Base-by-base conservation (phyloP, 2,329 filamentous ascomycete genomes). In the Fusarium newnesense region DNA sequence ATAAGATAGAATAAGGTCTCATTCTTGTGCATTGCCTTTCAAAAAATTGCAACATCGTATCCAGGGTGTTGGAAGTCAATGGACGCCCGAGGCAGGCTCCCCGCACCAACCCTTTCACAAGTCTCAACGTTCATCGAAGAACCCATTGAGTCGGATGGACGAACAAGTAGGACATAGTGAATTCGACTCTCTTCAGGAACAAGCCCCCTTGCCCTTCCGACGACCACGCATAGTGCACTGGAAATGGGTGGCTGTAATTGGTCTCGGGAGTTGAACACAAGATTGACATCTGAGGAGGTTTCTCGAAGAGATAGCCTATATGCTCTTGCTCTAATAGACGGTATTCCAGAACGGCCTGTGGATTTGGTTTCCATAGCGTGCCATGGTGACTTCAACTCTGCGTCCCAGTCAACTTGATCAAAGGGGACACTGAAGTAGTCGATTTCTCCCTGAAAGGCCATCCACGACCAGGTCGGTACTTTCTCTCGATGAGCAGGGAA, bases 401-500 rank as follows among this genome's bases (percentile, higher is more conserved):
- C 13, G 9, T 67, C 60, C 64, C 64, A 67, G 1, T 67, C 53
- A 2, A 62, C 60, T 7, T 46, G 36, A 16, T 56, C 53, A 16
- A 67, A 67, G 5, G 57, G 61, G 8, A 64, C 66, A 1, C 9
- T 13, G 1, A 68, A 9, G 19, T 68, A 68, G 9, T 66, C 54
- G 16, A 69, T 69, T 7, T 40, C 40, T 7, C 62, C 66, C 11
- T 36, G 37, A 16, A 53, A 65, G 8, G 66, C 66, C 62, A 66
- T 67, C 66, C 66, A 69, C 5, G 62, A 69, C 66, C 66, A 69
- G 5, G 66, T 60, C 2, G 66, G 66, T 3, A 61, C 62, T 21
- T 28, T 39, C 6, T 44, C 26, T 19, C 63, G 32, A 16, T 46
- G 44, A 3, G 47, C 21, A 8, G 53, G 63, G 9, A 65, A 65